A percentile compares a stretch with the other conserved stretches of the same genome.
Evolutionary conservation across 768 basidiomycete genomes (phyloP).

Genomic region (Pisolithus microcarpus): DNA sequence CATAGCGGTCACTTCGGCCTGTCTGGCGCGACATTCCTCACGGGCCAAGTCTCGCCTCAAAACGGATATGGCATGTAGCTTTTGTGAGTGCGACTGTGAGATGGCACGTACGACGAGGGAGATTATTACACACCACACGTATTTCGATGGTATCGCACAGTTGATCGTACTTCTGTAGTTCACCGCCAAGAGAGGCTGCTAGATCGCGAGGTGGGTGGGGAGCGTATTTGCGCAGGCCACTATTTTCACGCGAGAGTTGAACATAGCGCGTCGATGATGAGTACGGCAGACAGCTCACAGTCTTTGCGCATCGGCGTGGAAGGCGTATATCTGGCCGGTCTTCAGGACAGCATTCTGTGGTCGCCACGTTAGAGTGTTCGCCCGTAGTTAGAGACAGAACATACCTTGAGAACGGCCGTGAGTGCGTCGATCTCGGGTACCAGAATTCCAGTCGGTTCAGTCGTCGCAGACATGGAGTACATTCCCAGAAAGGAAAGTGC

Average conservation of each 20-base stretch:
- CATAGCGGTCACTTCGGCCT: conserved; percentile 38
- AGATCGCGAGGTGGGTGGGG: conserved; percentile 59
- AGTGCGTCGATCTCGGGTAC: conserved; percentile 63
- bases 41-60: conserved; percentile 62
- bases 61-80: conserved; percentile 68
- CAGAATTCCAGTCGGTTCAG: conserved; percentile 39
- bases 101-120: not conserved
- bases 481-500: conserved; percentile 21
- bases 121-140: conserved; percentile 44
- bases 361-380: not conserved
- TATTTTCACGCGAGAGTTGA: conserved; percentile 16
- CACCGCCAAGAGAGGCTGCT: conserved; percentile 58
- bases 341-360: conserved; percentile 56
- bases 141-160: conserved; percentile 72
- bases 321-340: conserved; percentile 64
- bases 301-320: conserved; percentile 57
- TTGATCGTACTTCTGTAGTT: conserved; percentile 75
- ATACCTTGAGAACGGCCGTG: conserved; percentile 49
- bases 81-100: not conserved
- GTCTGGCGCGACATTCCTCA: conserved; percentile 48
- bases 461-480: conserved; percentile 43
- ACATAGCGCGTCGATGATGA: not conserved
- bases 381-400: conserved; percentile 3
- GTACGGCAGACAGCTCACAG: conserved; percentile 40
- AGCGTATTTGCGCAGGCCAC: conserved; percentile 52